Evolutionary conservation across 257 asterid genomes (phyloP).

Genomic region (Craterostigma plantagineum): DNA sequence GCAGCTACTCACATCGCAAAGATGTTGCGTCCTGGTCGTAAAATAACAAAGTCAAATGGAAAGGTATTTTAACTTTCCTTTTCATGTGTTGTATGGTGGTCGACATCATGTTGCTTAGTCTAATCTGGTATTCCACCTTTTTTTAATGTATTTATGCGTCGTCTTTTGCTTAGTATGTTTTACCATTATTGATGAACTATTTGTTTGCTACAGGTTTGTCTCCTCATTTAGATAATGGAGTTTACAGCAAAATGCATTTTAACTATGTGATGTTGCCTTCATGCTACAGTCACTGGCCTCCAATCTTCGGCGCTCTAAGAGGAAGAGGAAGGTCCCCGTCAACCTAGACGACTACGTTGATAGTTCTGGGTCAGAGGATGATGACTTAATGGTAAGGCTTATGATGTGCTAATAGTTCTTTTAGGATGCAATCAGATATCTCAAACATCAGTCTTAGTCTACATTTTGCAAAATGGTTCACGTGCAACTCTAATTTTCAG

Average conservation of each 20-base stretch:
- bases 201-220: neutral
- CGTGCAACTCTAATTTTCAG: conserved; percentile 20
- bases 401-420: conserved; percentile 2
- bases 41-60: conserved; percentile 49
- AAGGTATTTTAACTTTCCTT: conserved; percentile 6
- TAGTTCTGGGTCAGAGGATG: conserved; percentile 91
- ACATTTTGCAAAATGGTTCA: neutral
- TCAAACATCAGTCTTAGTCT: conserved; percentile 10
- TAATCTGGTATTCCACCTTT: too few species aligned
- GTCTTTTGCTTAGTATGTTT: too few species aligned
- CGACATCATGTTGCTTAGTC: conserved; percentile 3
- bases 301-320: conserved; percentile 88
- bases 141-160: too few species aligned
- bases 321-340: conserved; percentile 64
- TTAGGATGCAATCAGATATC: neutral
- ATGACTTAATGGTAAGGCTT: conserved; percentile 73
- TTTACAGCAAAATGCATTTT: neutral
- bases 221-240: conserved; percentile 7
- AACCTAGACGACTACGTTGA: conserved; percentile 56
- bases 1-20: conserved; percentile 70
- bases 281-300: conserved; percentile 50
- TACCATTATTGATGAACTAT: too few species aligned
- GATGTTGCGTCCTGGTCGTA: conserved; percentile 35
- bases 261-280: conserved; percentile 10
- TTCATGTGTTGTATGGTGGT: conserved; percentile 6